Conservation (phyloP, 2,329 filamentous ascomycete genomes). For the Aspergillus japonicus region DNA sequence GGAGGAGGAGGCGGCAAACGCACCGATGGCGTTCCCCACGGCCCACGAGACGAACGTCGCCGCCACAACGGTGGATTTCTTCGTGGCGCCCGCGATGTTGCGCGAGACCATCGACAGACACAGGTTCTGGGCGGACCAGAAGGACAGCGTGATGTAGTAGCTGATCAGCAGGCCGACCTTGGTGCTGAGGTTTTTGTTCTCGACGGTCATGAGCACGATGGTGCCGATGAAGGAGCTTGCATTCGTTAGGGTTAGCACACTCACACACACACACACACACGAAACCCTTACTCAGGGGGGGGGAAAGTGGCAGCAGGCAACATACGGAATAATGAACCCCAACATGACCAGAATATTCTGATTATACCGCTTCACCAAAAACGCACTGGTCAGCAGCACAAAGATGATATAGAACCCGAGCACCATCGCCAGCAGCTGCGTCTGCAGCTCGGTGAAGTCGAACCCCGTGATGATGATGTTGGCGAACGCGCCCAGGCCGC, state of each 20-base stretch:
- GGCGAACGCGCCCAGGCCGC: slow-evolving; percentile 69
- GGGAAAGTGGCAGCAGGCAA: too few species aligned
- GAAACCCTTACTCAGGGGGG: too few species aligned
- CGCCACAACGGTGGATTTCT: slow-evolving; percentile 67
- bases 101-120: slow-evolving; percentile 66
- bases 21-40: slow-evolving; percentile 65
- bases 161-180: slow-evolving; percentile 67
- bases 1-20: slow-evolving; percentile 21
- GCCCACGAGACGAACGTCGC: slow-evolving; percentile 71
- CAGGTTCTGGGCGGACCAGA: slow-evolving; percentile 72
- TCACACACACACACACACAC: too few species aligned
- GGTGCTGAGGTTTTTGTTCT: slow-evolving; percentile 56
- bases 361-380: slow-evolving; percentile 65
- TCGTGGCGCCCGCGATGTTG: slow-evolving; percentile 71
- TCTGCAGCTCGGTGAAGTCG: slow-evolving; percentile 64
- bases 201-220: slow-evolving; percentile 68
- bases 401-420: slow-evolving; percentile 72
- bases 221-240: slow-evolving; percentile 67
- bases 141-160: slow-evolving; percentile 75
- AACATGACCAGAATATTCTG: slow-evolving; percentile 69
- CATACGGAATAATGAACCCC: slow-evolving; percentile 62
- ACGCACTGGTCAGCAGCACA: slow-evolving; percentile 65
- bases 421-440: slow-evolving; percentile 71
- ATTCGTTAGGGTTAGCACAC: too few species aligned
- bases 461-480: slow-evolving; percentile 73